Evolutionary conservation across 2,329 filamentous ascomycete genomes (phyloP).

Genomic region (Orbilia brochopaga): DNA sequence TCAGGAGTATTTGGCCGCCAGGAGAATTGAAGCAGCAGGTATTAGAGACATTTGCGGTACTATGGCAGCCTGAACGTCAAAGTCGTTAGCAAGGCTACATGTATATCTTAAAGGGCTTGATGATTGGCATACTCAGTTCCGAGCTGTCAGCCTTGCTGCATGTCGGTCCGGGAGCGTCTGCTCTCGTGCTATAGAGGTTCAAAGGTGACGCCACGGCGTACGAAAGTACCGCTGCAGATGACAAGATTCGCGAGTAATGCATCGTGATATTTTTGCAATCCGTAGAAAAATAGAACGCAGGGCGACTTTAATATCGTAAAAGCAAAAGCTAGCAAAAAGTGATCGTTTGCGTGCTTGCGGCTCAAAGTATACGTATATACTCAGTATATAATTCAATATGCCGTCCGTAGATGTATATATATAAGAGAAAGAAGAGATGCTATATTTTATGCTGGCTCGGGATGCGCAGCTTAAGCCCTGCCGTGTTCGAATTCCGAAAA

Average conservation of each 20-base stretch:
- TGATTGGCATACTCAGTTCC: slow-evolving; percentile 34
- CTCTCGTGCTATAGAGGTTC: slow-evolving; percentile 31
- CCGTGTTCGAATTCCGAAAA: too few species aligned
- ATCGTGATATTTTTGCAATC: background rate
- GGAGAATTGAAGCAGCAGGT: slow-evolving; percentile 78
- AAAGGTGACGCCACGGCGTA: slow-evolving; percentile 27
- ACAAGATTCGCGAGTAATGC: slow-evolving; percentile 26
- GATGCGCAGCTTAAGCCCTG: too few species aligned
- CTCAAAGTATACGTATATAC: too few species aligned
- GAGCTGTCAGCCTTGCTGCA: slow-evolving; percentile 30
- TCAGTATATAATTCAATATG: too few species aligned
- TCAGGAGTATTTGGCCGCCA: slow-evolving; percentile 73
- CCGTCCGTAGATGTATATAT: too few species aligned
- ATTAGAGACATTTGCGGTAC: slow-evolving; percentile 67
- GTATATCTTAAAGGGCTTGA: background rate
- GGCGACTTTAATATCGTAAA: too few species aligned
- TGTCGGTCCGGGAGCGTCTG: slow-evolving; percentile 24
- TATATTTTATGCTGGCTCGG: too few species aligned
- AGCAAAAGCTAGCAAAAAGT: too few species aligned
- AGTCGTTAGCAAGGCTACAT: background rate
- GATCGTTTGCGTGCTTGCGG: too few species aligned
- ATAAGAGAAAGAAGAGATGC: too few species aligned
- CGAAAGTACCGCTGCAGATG: slow-evolving; percentile 14
- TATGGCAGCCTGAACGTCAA: slow-evolving; percentile 64
- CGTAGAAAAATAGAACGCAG: too few species aligned